Base-by-base conservation (phyloP, 1,284 basidiomycete genomes). In the Farysia itapuensis region DNA sequence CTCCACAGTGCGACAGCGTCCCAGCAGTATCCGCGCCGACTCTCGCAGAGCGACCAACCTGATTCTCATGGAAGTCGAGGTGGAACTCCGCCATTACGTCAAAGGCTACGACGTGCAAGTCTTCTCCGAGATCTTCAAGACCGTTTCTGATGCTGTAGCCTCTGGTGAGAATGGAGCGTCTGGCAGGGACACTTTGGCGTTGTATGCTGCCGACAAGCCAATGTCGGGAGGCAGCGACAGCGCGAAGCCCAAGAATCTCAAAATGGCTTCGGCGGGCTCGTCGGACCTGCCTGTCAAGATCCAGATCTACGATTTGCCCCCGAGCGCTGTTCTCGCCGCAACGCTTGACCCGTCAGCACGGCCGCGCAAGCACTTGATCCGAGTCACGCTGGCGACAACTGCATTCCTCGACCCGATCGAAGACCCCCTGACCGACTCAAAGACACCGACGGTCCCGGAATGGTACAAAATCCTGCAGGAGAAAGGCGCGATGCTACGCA, bases 301-400 rank as follows among this genome's bases (percentile, higher is more conserved):
- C 18, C 39, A 40, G 11, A 56, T 70, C 8, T 67, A 63, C 39
- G 73, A 75, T 26, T 42, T 73, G 31, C 73, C 72, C 9, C 72
- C 73, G 7, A 70, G 68, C 20, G 72, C 73, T 3, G 57, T 74
- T n/a, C 58, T 72, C 7, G 73, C 70, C 1, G 73, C 73, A 3
- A 74, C 73, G 16, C 64, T 71, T 2, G 64, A 69, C 36, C 58
- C 68, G 1, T 56, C 58, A 3, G 63, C 60, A 3, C 53, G 68
- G n/a, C 67, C 68, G 4, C 67, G 69, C 38, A 64, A 64, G 42
- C 73, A 75, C 40, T 54, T 73, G 4, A 49, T 75, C 9, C 67
- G 72, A 2, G 54, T 74, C 7, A 39, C 43, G 4, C 52, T 75
- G 5, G 61, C 73, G 3, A 58, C 50, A 13, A 54, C 53, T 1